Conservation (phyloP, 1,284 basidiomycete genomes). For the Wallemia hederae region DNA sequence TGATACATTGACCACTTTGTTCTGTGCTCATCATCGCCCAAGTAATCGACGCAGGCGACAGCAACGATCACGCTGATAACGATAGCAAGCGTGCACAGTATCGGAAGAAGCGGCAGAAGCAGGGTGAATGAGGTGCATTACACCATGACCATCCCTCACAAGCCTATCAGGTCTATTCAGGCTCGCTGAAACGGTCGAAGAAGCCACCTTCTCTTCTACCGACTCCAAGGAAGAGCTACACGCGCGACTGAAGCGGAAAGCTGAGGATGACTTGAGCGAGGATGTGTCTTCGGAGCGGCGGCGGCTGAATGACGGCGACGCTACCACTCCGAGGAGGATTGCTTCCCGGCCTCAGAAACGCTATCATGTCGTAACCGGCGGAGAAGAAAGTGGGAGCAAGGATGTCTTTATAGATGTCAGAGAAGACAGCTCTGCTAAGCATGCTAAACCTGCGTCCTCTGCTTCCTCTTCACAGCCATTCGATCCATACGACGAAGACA, state of each 20-base stretch:
- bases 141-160: not conserved
- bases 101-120: not conserved
- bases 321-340: too few relatives aligned
- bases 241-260: not conserved
- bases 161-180: not conserved
- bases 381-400: not conserved
- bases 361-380: not conserved
- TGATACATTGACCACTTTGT: too few relatives aligned
- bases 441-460: not conserved
- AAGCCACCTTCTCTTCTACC: not conserved
- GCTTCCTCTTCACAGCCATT: not conserved
- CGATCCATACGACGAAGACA: not conserved
- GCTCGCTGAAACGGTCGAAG: not conserved
- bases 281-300: not conserved
- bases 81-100: not conserved
- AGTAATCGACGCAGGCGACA: not conserved
- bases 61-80: not conserved
- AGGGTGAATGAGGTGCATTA: not conserved
- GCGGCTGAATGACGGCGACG: not conserved
- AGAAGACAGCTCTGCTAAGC: too few relatives aligned
- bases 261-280: not conserved
- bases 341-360: not conserved
- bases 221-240: not conserved
- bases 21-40: too few relatives aligned
- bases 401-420: not conserved